phyloP scores from a whole-genome alignment of 1,284 basidiomycete genomes.

The Phylloporus gajari region DNA sequence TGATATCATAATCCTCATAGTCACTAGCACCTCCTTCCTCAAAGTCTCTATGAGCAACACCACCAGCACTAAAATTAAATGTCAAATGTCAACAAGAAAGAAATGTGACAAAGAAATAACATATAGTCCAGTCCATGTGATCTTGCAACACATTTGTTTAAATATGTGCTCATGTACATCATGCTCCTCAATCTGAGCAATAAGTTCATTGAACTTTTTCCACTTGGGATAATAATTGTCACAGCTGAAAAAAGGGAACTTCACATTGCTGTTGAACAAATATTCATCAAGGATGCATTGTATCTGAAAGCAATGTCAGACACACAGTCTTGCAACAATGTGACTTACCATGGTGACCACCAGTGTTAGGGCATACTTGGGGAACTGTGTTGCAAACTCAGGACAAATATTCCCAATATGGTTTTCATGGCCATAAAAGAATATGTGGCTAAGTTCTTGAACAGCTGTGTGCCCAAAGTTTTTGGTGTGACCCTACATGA shows the following conservation, averaged over 20 bases:
- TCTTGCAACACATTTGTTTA: neutral
- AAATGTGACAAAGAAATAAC: neutral
- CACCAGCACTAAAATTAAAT: constrained; percentile 1
- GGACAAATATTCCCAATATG: neutral
- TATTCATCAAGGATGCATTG: neutral
- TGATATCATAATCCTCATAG: too few species aligned
- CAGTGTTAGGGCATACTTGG: neutral
- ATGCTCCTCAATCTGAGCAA: neutral
- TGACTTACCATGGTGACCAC: neutral
- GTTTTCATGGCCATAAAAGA: constrained; percentile 1
- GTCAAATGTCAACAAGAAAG: neutral
- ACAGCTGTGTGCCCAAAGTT: neutral
- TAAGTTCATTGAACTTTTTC: neutral
- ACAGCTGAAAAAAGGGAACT: neutral
- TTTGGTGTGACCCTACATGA: neutral
- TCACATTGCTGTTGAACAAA: neutral
- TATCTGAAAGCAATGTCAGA: constrained; percentile 2
- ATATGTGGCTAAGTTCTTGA: neutral
- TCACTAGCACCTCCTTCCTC: neutral
- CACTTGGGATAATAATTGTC: constrained; percentile 2
- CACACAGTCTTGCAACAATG: neutral
- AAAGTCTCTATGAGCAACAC: neutral
- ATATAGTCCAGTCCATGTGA: neutral
- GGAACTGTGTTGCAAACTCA: neutral
- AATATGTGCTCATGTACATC: neutral